Percentiles rank a stretch among this genome's conserved stretches.
These are phyloP conservation scores for Zelonia costaricensis DNA, from an alignment of 208 protist species.

Conservation along the genomic window DNA sequence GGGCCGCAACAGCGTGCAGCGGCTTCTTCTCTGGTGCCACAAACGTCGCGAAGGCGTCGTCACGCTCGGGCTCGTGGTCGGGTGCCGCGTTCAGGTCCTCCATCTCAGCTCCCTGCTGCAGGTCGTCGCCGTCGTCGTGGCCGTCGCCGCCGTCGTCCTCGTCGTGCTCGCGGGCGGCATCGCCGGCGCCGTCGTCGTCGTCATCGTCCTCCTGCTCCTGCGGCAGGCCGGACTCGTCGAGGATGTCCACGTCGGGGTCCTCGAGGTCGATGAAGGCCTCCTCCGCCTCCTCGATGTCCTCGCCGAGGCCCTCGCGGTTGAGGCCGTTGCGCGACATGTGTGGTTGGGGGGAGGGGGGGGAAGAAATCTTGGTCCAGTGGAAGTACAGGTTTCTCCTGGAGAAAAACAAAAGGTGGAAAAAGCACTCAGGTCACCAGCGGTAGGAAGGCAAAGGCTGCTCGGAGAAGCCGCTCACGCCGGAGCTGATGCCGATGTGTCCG, in stretches of 20 bases:
- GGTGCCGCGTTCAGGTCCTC: conserved; percentile 81
- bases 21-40: conserved; percentile 46
- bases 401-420: too few species aligned
- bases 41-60: conserved; percentile 76
- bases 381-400: too few species aligned
- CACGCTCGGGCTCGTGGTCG: conserved; percentile 75
- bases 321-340: conserved; percentile 19
- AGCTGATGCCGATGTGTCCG: too few species aligned
- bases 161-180: conserved; percentile 10
- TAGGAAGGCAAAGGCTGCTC: too few species aligned
- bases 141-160: conserved; percentile 17
- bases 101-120: conserved; percentile 36
- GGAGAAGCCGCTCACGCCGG: too few species aligned
- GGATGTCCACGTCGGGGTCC: conserved; percentile 76
- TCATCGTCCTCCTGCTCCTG: conserved; percentile 36
- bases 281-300: conserved; percentile 52
- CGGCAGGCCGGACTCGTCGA: conserved; percentile 47
- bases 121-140: conserved; percentile 25
- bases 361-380: too few species aligned
- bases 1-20: conserved; percentile 58
- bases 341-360: neutral
- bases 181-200: conserved; percentile 32
- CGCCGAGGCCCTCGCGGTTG: conserved; percentile 18
- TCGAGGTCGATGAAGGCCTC: conserved; percentile 87
- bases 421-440: too few species aligned